Conservation (phyloP, 192 early-diverging fungal genomes). For the Coemansia sp. region DNA sequence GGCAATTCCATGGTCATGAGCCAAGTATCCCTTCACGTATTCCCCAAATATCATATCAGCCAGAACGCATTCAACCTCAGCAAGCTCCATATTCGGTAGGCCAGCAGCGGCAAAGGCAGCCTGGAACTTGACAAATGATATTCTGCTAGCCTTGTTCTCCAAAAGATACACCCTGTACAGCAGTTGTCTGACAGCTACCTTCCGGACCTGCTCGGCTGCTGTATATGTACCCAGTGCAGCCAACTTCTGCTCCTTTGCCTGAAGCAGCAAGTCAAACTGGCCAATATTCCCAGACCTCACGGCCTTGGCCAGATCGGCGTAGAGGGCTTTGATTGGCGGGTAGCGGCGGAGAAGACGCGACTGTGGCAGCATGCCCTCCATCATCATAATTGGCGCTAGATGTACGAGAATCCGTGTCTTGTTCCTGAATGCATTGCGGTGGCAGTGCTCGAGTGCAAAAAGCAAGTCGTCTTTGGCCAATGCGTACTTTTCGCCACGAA, state of each 20-base stretch:
- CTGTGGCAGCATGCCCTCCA: conserved; percentile 71
- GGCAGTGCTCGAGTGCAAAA: conserved; percentile 54
- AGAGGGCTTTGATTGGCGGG: conserved; percentile 61
- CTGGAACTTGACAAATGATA: conserved; percentile 65
- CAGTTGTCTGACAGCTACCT: conserved; percentile 71
- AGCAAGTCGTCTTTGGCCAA: conserved; percentile 56
- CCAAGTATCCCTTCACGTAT: conserved; percentile 85
- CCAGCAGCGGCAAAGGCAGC: conserved; percentile 65
- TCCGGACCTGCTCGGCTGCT: conserved; percentile 75
- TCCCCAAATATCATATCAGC: conserved; percentile 88
- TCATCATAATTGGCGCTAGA: conserved; percentile 76
- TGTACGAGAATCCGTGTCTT: conserved; percentile 77
- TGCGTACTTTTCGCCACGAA: conserved; percentile 79
- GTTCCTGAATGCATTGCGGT: conserved; percentile 38
- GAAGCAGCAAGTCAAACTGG: conserved; percentile 70
- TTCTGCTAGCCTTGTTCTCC: conserved; percentile 55
- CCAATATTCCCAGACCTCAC: conserved; percentile 72
- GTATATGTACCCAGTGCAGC: conserved; percentile 73
- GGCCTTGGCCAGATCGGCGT: conserved; percentile 64
- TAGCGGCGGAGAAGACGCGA: conserved; percentile 62
- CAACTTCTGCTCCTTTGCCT: conserved; percentile 58
- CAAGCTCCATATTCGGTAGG: conserved; percentile 51
- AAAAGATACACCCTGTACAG: conserved; percentile 75
- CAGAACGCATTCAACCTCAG: conserved; percentile 84
- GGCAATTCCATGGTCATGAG: conserved; percentile 71